These are phyloP conservation scores for Hymenotorrendiella dingleyae DNA, from an alignment of 2,329 filamentous ascomycete species.

Conservation along the genomic window DNA sequence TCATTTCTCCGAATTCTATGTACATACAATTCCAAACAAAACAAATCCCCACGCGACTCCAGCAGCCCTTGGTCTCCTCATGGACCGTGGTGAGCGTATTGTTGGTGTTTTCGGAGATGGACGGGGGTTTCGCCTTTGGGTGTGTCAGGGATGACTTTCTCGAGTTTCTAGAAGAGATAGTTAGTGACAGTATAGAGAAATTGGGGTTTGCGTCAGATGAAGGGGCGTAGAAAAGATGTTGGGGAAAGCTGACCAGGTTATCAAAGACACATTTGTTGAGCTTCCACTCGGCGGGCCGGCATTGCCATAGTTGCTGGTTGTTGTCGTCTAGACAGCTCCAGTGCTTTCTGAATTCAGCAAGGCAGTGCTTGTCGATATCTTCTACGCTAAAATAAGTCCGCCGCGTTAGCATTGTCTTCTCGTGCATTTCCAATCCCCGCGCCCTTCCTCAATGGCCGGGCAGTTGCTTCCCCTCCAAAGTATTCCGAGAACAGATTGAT, in stretches of 20 bases:
- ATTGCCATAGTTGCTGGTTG: conserved; percentile 98
- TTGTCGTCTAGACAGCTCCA: conserved; percentile 96
- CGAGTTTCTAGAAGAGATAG: conserved; percentile 55
- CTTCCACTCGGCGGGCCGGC: conserved; percentile 78
- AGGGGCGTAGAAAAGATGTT: neutral
- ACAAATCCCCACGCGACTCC: neutral
- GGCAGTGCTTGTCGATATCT: conserved; percentile 92
- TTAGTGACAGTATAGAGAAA: neutral
- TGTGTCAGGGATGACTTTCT: conserved; percentile 73
- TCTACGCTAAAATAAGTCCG: conserved; percentile 72
- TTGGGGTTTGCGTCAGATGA: neutral
- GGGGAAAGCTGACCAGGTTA: conserved; percentile 67
- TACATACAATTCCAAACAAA: too few relatives aligned
- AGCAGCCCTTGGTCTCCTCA: neutral
- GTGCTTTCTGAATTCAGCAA: conserved; percentile 85
- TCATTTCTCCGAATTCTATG: too few relatives aligned
- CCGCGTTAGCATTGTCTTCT: conserved; percentile 1
- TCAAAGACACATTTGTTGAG: conserved; percentile 95
- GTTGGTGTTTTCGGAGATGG: conserved; percentile 62
- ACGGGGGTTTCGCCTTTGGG: conserved; percentile 66
- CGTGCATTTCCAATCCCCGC: neutral
- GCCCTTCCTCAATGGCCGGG: neutral
- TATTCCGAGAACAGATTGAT: conserved; percentile 11
- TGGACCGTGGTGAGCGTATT: conserved; percentile 32
- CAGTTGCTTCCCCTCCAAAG: neutral